Percentiles rank a stretch among this genome's conserved stretches.
phyloP scores from a whole-genome alignment of 371 early-diverging fungal genomes.

The Syncephalastrum racemosum region DNA sequence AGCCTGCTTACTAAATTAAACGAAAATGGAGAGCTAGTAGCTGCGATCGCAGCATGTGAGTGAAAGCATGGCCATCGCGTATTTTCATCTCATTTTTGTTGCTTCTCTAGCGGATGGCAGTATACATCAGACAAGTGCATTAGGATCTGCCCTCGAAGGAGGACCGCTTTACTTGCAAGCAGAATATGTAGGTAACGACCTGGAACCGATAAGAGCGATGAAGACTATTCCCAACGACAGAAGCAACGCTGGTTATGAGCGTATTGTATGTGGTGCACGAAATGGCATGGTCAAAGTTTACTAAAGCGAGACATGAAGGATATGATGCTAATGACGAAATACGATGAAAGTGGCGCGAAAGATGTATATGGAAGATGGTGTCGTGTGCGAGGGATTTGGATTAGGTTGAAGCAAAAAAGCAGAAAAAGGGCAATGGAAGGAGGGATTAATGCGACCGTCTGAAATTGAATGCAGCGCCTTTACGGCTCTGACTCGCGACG shows the following conservation, averaged over 20 bases:
- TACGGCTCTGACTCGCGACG: constrained; percentile 32
- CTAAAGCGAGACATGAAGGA: constrained; percentile 16
- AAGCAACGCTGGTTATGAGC: constrained; percentile 12
- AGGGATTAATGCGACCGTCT: constrained; percentile 22
- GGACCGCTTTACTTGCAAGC: constrained; percentile 8
- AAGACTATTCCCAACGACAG: constrained; percentile 14
- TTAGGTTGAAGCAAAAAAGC: too few relatives aligned
- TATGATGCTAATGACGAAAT: constrained; percentile 1
- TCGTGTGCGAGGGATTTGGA: too few relatives aligned
- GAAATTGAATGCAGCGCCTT: constrained; percentile 39
- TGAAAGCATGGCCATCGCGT: not conserved
- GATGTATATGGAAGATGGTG: too few relatives aligned
- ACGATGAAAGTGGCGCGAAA: not conserved
- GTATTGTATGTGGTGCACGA: constrained; percentile 30
- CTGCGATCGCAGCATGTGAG: constrained; percentile 35
- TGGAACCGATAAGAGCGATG: constrained; percentile 31
- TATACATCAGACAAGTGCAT: constrained; percentile 32
- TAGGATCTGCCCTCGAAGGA: constrained; percentile 9
- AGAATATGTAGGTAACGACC: constrained; percentile 42
- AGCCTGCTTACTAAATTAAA: constrained; percentile 20
- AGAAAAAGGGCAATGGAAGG: not conserved
- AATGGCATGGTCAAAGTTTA: constrained; percentile 39
- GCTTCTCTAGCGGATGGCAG: constrained; percentile 37
- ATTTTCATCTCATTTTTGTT: not conserved
- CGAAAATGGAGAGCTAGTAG: constrained; percentile 25